Percentiles rank a stretch among this genome's conserved stretches.
These are phyloP conservation scores for Penicillium sp. DNA, from an alignment of 2,329 filamentous ascomycete species.

Conservation along the genomic window DNA sequence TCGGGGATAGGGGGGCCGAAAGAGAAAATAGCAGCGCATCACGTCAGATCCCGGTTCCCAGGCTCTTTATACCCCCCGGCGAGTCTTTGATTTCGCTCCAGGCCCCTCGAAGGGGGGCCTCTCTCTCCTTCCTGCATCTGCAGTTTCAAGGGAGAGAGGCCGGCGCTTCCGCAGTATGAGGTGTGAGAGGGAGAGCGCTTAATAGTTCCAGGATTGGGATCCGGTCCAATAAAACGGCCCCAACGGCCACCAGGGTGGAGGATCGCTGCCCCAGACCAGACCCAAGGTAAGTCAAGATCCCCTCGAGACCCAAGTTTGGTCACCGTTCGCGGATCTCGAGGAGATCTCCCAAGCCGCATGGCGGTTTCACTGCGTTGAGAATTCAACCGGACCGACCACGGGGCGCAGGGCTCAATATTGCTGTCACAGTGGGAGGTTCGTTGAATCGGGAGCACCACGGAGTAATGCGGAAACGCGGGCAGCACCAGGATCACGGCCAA, in stretches of 20 bases:
- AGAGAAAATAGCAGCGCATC: not conserved
- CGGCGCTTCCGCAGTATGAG: conserved; percentile 5
- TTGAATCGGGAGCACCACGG: too few relatives aligned
- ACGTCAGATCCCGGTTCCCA: not conserved
- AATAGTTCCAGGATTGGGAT: not conserved
- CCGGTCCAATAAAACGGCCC: conserved; percentile 4
- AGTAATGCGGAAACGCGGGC: too few relatives aligned
- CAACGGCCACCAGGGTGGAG: not conserved
- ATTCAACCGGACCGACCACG: too few relatives aligned
- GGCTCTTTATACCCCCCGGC: conserved; percentile 3
- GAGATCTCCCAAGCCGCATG: too few relatives aligned
- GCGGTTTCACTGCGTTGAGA: too few relatives aligned
- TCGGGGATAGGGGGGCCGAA: not conserved
- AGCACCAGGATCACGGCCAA: too few relatives aligned
- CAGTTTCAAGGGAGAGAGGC: not conserved
- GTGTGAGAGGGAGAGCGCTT: conserved; percentile 10
- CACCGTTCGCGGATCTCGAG: too few relatives aligned
- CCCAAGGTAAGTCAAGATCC: too few relatives aligned
- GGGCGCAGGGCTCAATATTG: too few relatives aligned
- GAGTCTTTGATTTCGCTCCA: not conserved
- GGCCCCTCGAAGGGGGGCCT: too few relatives aligned
- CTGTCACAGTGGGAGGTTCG: too few relatives aligned
- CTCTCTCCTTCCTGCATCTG: not conserved
- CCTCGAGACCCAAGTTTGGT: too few relatives aligned
- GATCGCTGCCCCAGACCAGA: not conserved